These are phyloP conservation scores for Globisporangium solare DNA, from an alignment of 352 stramenopile genomes.

Conservation along the genomic window DNA sequence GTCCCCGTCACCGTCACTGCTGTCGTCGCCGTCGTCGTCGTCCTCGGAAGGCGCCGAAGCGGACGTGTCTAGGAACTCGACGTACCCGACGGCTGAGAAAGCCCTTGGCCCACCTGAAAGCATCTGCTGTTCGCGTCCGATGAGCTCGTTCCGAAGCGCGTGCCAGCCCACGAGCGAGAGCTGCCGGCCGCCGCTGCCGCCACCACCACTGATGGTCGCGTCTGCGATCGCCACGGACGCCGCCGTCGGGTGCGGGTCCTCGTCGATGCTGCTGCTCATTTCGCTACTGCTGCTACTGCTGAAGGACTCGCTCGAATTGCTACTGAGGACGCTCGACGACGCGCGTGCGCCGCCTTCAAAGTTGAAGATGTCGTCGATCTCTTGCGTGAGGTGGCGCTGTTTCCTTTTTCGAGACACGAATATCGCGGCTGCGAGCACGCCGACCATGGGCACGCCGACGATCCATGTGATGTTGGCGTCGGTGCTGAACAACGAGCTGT, in stretches of 20 bases:
- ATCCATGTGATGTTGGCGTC: conserved; percentile 33
- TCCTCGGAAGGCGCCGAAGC: conserved; percentile 16
- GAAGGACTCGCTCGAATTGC: conserved; percentile 11
- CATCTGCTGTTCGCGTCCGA: conserved; percentile 47
- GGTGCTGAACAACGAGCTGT: conserved; percentile 11
- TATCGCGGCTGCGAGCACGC: conserved; percentile 28
- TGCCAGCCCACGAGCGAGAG: conserved; percentile 63
- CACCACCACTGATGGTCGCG: background rate
- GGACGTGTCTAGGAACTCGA: conserved; percentile 46
- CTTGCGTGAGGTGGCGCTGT: conserved; percentile 12
- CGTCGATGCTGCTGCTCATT: conserved; percentile 4
- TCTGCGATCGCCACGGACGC: conserved; percentile 17
- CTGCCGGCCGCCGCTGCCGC: conserved; percentile 1
- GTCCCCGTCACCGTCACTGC: background rate
- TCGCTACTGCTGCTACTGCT: conserved; percentile 10
- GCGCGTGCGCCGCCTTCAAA: conserved; percentile 10
- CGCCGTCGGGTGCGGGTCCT: conserved; percentile 17
- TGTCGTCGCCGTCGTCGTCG: background rate
- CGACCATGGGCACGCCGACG: conserved; percentile 38
- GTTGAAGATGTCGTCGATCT: conserved; percentile 19
- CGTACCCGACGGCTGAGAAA: conserved; percentile 27
- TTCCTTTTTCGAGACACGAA: conserved; percentile 38
- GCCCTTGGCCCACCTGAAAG: conserved; percentile 25
- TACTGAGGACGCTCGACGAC: conserved; percentile 5
- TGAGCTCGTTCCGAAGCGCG: conserved; percentile 41